These are phyloP conservation scores for Gaertneriomyces sp. DNA, from an alignment of 192 early-diverging fungal species.

Conservation along the genomic window DNA sequence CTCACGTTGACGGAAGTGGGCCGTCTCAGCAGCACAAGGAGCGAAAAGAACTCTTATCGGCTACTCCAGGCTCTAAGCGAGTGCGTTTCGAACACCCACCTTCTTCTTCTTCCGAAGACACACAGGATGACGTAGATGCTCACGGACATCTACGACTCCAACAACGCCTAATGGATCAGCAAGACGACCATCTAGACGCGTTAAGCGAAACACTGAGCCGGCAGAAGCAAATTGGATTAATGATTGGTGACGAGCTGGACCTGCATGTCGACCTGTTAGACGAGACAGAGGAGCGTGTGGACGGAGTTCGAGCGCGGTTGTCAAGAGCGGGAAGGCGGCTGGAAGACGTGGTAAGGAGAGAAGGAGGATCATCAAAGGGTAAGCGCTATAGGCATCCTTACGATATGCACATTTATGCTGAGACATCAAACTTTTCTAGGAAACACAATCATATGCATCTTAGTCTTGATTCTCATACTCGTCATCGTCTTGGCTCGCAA, in stretches of 20 bases:
- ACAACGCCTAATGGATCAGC: slow-evolving; percentile 65
- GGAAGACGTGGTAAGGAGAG: slow-evolving; percentile 41
- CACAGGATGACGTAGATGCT: neutral
- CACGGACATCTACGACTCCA: slow-evolving; percentile 60
- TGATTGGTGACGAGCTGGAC: slow-evolving; percentile 73
- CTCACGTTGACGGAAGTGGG: no score
- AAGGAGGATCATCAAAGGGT: slow-evolving; percentile 10
- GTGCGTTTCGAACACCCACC: slow-evolving; percentile 29
- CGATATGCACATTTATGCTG: neutral
- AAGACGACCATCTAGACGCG: slow-evolving; percentile 71
- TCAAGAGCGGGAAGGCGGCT: slow-evolving; percentile 48
- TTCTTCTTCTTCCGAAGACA: slow-evolving; percentile 2
- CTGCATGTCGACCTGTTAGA: slow-evolving; percentile 66
- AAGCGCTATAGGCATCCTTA: neutral
- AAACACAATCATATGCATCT: slow-evolving; percentile 19
- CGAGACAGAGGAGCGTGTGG: slow-evolving; percentile 66
- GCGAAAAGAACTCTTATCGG: no score
- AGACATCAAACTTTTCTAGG: neutral
- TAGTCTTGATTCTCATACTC: slow-evolving; percentile 25
- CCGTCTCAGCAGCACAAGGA: no score
- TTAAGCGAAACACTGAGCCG: slow-evolving; percentile 57
- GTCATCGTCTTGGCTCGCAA: slow-evolving; percentile 31
- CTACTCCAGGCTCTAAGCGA: no score
- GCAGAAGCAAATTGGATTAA: slow-evolving; percentile 65
- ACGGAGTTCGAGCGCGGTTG: slow-evolving; percentile 48